phyloP scores from a whole-genome alignment of 495 filamentous ascomycete genomes.

The Lentithecium fluviatile region DNA sequence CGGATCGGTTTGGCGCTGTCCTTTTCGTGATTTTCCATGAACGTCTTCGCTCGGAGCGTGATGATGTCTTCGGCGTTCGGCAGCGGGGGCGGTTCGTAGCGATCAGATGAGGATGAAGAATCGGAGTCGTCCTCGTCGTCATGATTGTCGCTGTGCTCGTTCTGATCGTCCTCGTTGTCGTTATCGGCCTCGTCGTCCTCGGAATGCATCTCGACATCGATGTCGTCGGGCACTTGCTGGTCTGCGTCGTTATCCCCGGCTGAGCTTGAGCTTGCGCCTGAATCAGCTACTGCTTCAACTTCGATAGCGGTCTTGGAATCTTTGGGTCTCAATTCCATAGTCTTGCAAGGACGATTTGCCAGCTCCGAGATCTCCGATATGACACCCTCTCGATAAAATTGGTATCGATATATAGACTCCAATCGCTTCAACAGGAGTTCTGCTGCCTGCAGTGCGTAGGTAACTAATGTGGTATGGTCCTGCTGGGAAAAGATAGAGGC shows the following conservation, averaged over 20 bases:
- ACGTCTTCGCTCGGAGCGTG: constrained; percentile 69
- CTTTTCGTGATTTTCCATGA: constrained; percentile 78
- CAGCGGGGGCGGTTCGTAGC: constrained; percentile 49
- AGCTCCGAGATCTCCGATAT: constrained; percentile 87
- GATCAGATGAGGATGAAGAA: constrained; percentile 53
- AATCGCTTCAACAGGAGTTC: constrained; percentile 83
- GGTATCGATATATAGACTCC: constrained; percentile 85
- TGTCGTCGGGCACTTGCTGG: constrained; percentile 50
- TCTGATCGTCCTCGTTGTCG: constrained; percentile 58
- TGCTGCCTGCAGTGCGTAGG: constrained; percentile 80
- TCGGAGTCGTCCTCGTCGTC: constrained; percentile 57
- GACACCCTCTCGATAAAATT: constrained; percentile 96
- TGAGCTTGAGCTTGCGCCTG: constrained; percentile 15
- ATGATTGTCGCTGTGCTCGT: constrained; percentile 57
- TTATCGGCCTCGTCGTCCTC: constrained; percentile 62
- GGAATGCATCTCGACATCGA: constrained; percentile 48
- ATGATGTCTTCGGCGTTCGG: constrained; percentile 72
- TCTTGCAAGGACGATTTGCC: constrained; percentile 54
- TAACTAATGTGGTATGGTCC: constrained; percentile 85
- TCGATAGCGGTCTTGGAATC: constrained; percentile 23
- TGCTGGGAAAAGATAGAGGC: constrained; percentile 95
- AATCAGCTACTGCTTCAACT: constrained; percentile 22
- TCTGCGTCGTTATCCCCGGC: constrained; percentile 48
- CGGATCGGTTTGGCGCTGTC: constrained; percentile 67
- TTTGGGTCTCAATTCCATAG: constrained; percentile 32